These are phyloP conservation scores for Backusella macrospora DNA, from an alignment of 192 early-diverging fungal genomes.

Conservation along the genomic window DNA sequence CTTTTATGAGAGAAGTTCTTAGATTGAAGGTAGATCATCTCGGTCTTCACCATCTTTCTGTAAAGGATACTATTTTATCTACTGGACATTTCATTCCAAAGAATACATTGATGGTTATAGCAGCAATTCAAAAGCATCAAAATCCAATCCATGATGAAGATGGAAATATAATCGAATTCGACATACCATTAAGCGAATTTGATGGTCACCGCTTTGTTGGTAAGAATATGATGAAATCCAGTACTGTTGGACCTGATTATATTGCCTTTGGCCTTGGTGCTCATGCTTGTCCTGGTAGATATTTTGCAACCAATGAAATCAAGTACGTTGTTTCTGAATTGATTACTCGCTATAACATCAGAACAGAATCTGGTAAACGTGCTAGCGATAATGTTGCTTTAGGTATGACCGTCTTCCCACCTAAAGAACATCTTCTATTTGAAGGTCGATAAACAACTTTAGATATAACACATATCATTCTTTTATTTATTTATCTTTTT, in stretches of 20 bases:
- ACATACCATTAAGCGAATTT: slow-evolving; percentile 17
- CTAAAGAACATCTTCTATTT: slow-evolving; percentile 18
- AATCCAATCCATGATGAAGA: background rate
- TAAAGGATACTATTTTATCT: slow-evolving; percentile 17
- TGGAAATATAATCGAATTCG: background rate
- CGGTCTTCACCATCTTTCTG: slow-evolving; percentile 21
- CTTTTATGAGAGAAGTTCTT: slow-evolving; percentile 27
- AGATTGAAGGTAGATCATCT: slow-evolving; percentile 21
- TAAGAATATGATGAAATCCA: slow-evolving; percentile 12
- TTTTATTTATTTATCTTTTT: background rate
- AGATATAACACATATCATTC: background rate
- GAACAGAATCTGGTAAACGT: slow-evolving; percentile 23
- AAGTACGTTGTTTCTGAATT: slow-evolving; percentile 23
- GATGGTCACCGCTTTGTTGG: slow-evolving; percentile 28
- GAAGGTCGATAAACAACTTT: background rate
- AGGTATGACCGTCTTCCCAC: slow-evolving; percentile 19
- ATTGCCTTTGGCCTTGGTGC: slow-evolving; percentile 34
- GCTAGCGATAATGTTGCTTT: slow-evolving; percentile 9
- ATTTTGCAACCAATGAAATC: slow-evolving; percentile 34
- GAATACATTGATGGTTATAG: slow-evolving; percentile 12
- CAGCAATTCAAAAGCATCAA: slow-evolving; percentile 15
- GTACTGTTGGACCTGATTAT: slow-evolving; percentile 12
- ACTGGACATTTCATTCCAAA: slow-evolving; percentile 22
- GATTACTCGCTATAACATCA: slow-evolving; percentile 12
- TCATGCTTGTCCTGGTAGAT: slow-evolving; percentile 41